phyloP scores from a whole-genome alignment of 257 asterid genomes.

The Solanum paucissectum region DNA sequence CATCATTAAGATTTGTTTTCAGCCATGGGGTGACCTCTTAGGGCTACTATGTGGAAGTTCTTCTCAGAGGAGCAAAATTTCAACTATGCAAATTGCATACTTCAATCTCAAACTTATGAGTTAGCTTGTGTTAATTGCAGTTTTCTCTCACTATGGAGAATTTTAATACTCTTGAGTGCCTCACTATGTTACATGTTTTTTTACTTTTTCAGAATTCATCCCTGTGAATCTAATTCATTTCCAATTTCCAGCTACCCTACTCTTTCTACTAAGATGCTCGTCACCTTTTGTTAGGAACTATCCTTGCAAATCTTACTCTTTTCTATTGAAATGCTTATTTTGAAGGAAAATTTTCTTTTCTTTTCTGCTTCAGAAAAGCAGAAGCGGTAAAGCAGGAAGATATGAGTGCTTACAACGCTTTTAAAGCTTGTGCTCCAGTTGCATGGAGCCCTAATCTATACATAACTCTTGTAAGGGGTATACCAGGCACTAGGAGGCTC shows the following conservation, averaged over 20 bases:
- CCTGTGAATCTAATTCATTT: background rate
- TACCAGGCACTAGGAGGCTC: conserved; percentile 86
- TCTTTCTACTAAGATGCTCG: background rate
- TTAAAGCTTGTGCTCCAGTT: conserved; percentile 65
- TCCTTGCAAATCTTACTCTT: background rate
- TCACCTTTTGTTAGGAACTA: background rate
- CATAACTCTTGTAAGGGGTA: conserved; percentile 91
- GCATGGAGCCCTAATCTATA: conserved; percentile 88
- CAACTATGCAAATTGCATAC: background rate
- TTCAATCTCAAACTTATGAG: background rate
- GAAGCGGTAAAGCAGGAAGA: conserved; percentile 1
- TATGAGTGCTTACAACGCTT: conserved; percentile 86
- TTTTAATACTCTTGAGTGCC: background rate
- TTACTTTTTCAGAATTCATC: background rate
- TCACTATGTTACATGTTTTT: background rate
- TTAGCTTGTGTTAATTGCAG: background rate
- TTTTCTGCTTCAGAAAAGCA: conserved; percentile 5
- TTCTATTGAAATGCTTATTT: background rate
- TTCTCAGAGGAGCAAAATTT: background rate
- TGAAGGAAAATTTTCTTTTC: background rate
- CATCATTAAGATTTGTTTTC: background rate
- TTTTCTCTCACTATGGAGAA: background rate
- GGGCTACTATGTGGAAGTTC: background rate
- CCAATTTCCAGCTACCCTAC: background rate
- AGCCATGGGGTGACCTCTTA: background rate